Conservation (phyloP, 1,284 basidiomycete species). For the Irpex rosettiformis region DNA sequence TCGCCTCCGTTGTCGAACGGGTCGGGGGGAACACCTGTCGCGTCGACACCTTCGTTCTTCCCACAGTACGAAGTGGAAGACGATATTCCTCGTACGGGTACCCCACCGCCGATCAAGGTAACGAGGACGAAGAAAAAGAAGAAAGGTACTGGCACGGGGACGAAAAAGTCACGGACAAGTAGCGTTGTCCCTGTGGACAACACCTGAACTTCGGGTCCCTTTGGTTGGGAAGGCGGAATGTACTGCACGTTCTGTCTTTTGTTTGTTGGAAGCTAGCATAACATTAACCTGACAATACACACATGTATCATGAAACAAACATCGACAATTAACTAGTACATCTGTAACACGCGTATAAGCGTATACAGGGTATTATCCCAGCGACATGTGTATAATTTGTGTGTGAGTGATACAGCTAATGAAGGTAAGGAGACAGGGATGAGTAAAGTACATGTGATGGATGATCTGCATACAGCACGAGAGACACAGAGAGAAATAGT, state of each 20-base stretch:
- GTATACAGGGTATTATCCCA: no score
- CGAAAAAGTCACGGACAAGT: constrained; percentile 59
- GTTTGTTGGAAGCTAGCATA: not conserved
- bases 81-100: constrained; percentile 33
- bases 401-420: not conserved
- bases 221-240: no score
- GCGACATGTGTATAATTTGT: not conserved
- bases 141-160: constrained; percentile 33
- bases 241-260: no score
- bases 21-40: constrained; percentile 19
- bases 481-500: not conserved
- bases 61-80: constrained; percentile 53
- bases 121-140: constrained; percentile 69
- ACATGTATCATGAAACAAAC: no score
- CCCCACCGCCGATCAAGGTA: constrained; percentile 62
- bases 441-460: not conserved
- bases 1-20: constrained; percentile 24
- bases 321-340: no score
- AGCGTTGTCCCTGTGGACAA: constrained; percentile 8
- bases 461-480: not conserved
- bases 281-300: not conserved
- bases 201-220: no score
- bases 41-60: constrained; percentile 44
- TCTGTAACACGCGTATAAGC: no score
- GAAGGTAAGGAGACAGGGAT: not conserved